Evolutionary conservation across 148 eudicot species (phyloP).

Genomic region (Camellia japonica): DNA sequence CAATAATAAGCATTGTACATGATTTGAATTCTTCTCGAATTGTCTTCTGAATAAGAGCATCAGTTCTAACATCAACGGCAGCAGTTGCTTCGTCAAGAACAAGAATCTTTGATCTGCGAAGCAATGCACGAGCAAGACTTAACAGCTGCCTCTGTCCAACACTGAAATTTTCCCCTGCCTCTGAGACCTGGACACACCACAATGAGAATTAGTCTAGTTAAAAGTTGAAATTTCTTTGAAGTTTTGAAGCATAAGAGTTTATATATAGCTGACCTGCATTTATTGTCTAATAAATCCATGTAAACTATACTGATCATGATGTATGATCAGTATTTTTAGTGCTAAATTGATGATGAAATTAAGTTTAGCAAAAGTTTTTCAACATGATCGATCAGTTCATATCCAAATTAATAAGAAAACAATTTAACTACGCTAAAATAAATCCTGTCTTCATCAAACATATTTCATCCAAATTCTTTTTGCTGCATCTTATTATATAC

Average conservation of each 20-base stretch:
- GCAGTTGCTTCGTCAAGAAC: conserved; percentile 87
- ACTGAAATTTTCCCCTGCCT: conserved; percentile 78
- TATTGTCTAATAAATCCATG: background rate
- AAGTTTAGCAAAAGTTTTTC: background rate
- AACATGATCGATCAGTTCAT: background rate
- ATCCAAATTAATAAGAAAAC: background rate
- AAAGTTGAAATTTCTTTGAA: background rate
- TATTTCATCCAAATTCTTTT: background rate
- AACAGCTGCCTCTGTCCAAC: conserved; percentile 75
- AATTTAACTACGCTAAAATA: background rate
- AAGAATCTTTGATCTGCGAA: conserved; percentile 73
- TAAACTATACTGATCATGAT: background rate
- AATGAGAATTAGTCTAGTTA: background rate
- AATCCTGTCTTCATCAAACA: background rate
- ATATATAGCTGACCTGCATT: background rate
- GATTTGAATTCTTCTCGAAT: conserved; percentile 68
- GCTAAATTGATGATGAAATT: background rate
- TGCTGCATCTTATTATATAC: background rate
- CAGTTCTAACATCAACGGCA: conserved; percentile 78
- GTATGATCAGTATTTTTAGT: too few species aligned
- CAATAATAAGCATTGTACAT: conserved; percentile 77
- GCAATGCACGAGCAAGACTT: conserved; percentile 77
- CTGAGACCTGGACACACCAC: conserved; percentile 51
- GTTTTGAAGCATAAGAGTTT: background rate
- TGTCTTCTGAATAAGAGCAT: conserved; percentile 77